phyloP scores from a whole-genome alignment of 2,329 filamentous ascomycete species.

The Cladorrhinum sp. region DNA sequence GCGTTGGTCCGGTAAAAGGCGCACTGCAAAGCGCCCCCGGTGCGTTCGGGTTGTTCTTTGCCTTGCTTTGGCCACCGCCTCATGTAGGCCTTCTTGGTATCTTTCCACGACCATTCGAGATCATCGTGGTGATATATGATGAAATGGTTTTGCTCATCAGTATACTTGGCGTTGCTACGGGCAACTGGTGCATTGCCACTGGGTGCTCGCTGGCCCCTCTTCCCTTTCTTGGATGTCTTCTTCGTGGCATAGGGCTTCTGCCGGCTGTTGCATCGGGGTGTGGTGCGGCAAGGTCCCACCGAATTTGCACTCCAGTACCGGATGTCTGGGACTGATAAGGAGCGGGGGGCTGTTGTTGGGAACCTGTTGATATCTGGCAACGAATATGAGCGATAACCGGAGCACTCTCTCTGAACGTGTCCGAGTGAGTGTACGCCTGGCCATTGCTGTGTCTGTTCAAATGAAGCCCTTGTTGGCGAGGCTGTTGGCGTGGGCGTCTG shows the following conservation, averaged over 20 bases:
- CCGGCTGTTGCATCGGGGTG: neutral
- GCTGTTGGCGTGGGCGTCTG: neutral
- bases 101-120: constrained; percentile 18
- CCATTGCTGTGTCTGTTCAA: neutral
- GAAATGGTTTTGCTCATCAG: constrained; percentile 22
- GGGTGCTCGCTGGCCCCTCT: neutral
- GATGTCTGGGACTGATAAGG: neutral
- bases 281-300: neutral
- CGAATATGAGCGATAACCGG: neutral
- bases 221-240: neutral
- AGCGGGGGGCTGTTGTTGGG: neutral
- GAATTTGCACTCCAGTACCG: neutral
- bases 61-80: constrained; percentile 4
- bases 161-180: constrained; percentile 23
- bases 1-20: constrained; percentile 26
- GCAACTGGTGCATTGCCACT: neutral
- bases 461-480: neutral
- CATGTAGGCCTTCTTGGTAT: constrained; percentile 17
- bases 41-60: constrained; percentile 9
- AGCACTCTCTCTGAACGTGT: neutral
- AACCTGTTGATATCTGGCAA: neutral
- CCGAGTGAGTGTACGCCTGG: neutral
- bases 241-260: neutral
- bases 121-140: constrained; percentile 27
- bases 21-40: constrained; percentile 19